These are phyloP conservation scores for Colletotrichum orchidophilum DNA, from an alignment of 2,329 filamentous ascomycete genomes.

Conservation along the genomic window DNA sequence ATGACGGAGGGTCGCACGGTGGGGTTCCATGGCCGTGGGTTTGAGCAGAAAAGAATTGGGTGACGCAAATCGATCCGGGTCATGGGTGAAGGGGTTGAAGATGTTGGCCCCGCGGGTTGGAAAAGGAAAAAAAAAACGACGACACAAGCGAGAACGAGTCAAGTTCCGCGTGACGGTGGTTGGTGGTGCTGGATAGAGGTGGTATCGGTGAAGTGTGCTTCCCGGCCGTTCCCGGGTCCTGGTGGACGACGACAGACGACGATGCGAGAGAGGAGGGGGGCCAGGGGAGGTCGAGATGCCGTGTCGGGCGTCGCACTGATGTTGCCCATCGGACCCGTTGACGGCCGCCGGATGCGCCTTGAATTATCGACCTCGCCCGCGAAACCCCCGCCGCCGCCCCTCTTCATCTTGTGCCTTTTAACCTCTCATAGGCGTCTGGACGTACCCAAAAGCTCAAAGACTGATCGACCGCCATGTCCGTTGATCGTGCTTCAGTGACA, in stretches of 20 bases:
- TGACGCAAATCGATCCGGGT: not conserved
- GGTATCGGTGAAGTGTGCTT: not conserved
- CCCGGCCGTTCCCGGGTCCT: not conserved
- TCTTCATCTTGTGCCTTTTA: not conserved
- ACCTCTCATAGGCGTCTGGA: not conserved
- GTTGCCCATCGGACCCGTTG: conserved; percentile 17
- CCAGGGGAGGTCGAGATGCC: not conserved
- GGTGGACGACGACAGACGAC: not conserved
- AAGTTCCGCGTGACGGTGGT: not conserved
- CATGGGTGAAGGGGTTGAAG: not conserved
- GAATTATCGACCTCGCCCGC: conserved; percentile 1
- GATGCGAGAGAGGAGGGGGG: not conserved
- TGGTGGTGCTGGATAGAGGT: not conserved
- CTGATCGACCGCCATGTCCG: conserved; percentile 29
- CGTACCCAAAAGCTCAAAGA: not conserved
- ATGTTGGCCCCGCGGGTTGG: not conserved
- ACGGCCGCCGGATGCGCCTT: conserved; percentile 4
- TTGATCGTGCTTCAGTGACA: conserved; percentile 30
- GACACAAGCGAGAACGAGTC: not conserved
- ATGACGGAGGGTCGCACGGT: conserved; percentile 16
- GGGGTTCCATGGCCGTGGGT: conserved; percentile 5
- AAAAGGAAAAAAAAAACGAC: not conserved
- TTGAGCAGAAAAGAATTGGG: not conserved
- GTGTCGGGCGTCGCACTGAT: conserved; percentile 20
- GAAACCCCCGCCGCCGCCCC: not conserved